A percentile compares a stretch with the other conserved stretches of the same genome.
Conservation (phyloP, 177 flowering plant genomes). For the Vitis hybrid region DNA sequence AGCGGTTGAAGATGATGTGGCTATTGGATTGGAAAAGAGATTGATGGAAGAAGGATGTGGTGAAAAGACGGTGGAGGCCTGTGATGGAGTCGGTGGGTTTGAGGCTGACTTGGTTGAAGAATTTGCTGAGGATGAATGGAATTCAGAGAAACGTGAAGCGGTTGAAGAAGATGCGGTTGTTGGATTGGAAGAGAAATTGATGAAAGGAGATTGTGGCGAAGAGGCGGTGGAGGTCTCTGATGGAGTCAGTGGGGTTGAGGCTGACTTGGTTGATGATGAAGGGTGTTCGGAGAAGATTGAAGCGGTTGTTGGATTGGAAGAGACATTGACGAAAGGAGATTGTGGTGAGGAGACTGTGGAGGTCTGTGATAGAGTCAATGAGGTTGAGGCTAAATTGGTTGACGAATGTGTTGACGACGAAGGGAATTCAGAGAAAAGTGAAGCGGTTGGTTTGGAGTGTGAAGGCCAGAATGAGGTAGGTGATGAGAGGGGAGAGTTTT, state of each 20-base stretch:
- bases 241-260: not conserved
- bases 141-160: not conserved
- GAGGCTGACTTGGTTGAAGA: not conserved
- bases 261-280: not conserved
- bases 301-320: not conserved
- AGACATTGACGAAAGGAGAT: slow-evolving; percentile 8
- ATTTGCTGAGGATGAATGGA: not conserved
- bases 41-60: slow-evolving; percentile 3
- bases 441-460: not conserved
- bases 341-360: not conserved
- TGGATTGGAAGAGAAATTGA: not conserved
- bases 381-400: not conserved
- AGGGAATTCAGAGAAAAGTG: not conserved
- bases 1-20: not conserved
- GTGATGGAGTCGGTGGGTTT: not conserved
- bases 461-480: not conserved
- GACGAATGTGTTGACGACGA: not conserved
- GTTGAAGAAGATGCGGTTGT: not conserved
- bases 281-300: not conserved
- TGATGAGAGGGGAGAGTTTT: not conserved
- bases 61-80: not conserved
- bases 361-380: not conserved
- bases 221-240: not conserved
- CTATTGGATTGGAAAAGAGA: not conserved
- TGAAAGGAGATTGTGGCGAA: slow-evolving; percentile 7